These are phyloP conservation scores for Murraya paniculata DNA, from an alignment of 345 rosid genomes.

Conservation along the genomic window DNA sequence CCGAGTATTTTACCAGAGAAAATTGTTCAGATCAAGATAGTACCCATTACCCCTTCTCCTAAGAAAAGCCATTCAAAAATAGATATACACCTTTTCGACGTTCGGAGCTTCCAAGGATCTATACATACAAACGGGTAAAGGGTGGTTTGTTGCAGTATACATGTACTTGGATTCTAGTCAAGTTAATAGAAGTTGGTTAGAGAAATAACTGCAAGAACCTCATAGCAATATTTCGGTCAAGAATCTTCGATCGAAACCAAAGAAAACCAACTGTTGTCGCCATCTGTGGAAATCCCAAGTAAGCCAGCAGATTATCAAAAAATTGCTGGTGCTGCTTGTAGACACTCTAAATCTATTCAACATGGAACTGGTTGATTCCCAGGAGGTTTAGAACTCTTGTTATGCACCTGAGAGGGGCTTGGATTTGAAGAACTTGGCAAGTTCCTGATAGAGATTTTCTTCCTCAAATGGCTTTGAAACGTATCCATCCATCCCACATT, in stretches of 20 bases:
- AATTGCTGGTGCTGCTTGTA: constrained; percentile 29
- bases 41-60: not conserved
- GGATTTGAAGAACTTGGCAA: constrained; percentile 71
- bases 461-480: constrained; percentile 97
- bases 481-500: constrained; percentile 94
- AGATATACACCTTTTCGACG: constrained; percentile 29
- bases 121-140: constrained; percentile 34
- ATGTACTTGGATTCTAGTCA: constrained; percentile 24
- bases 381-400: not conserved
- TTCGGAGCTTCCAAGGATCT: constrained; percentile 20
- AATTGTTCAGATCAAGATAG: constrained; percentile 15
- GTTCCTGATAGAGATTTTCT: constrained; percentile 85
- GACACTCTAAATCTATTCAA: not conserved
- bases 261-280: not conserved
- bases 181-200: constrained; percentile 35
- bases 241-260: constrained; percentile 3
- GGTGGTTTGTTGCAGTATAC: constrained; percentile 27
- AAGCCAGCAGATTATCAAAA: constrained; percentile 38
- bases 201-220: constrained; percentile 19
- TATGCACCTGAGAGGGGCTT: constrained; percentile 40
- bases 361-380: constrained; percentile 1
- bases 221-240: not conserved
- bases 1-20: not conserved
- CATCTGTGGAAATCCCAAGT: not conserved
- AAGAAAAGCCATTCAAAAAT: not conserved